Evolutionary conservation across 2,329 filamentous ascomycete species (phyloP).

Genomic region (Aureobasidium vineae): DNA sequence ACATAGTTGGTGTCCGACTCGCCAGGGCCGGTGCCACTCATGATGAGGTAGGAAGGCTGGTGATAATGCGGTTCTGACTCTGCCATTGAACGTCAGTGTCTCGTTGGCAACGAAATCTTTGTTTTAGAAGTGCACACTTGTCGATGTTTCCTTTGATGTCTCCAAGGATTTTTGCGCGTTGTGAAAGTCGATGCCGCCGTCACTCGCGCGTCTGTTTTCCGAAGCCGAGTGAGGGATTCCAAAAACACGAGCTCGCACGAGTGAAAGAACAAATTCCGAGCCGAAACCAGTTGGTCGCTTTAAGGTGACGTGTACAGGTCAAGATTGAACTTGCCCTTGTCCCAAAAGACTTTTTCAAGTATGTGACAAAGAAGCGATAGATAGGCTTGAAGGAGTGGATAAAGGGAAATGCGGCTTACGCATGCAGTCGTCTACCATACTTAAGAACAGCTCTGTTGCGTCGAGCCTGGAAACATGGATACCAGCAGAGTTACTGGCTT

Average conservation of each 20-base stretch:
- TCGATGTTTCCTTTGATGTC: background rate
- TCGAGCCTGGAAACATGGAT: background rate
- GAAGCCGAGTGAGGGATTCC: background rate
- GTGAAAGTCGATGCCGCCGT: conserved; percentile 8
- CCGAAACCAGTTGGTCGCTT: too few species aligned
- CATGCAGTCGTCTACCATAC: conserved; percentile 12
- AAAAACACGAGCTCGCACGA: background rate
- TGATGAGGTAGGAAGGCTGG: conserved; percentile 5
- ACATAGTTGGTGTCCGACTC: conserved; percentile 31
- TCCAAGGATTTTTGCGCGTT: background rate
- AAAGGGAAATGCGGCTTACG: background rate
- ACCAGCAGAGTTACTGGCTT: background rate
- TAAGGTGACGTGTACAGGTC: background rate
- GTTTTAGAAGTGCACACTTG: background rate
- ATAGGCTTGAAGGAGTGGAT: background rate
- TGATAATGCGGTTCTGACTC: conserved; percentile 8
- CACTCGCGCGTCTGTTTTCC: background rate
- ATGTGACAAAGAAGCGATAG: conserved; percentile 7
- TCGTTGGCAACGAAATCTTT: background rate
- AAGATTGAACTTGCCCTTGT: background rate
- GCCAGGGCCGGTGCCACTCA: conserved; percentile 18
- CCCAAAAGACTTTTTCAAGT: background rate
- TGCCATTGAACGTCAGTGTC: conserved; percentile 8
- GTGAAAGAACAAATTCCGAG: background rate
- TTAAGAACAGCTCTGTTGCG: background rate